Base-by-base conservation (phyloP, 2,329 filamentous ascomycete species). In the Elsinoe ampelina region DNA sequence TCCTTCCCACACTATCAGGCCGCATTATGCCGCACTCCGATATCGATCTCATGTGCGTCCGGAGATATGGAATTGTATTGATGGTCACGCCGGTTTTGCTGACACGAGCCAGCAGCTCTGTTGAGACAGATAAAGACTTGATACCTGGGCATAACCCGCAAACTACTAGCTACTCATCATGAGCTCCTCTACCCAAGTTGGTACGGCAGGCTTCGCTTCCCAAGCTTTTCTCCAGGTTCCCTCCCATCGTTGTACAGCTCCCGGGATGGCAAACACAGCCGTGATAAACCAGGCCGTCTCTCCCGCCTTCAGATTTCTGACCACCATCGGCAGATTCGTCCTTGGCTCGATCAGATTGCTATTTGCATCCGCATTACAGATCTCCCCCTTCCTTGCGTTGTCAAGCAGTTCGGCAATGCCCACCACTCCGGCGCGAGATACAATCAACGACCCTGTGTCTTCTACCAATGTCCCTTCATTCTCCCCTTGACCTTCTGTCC, bases 341-440 rank as follows among this genome's bases (percentile, higher is more conserved):
- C 87, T 74, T 58, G 83, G 82, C 71, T 89, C 83, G 2, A 89
- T 76, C 34, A 91, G 71, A 70, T 91, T 91, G 48, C 84, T 86
- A 71, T 91, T 90, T 5, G 87, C 86, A 67, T 91, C 87, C 10
- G 86, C 85, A 58, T 89, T 83, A 48, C 90, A 81, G 22, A 89
- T 75, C 66, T 79, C 83, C 2, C 86, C 86, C 55, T 69, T 71
- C 17, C 85, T 75, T 11, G 38, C 30, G 11, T 64, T 59, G 8
- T 54, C 52, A 5, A 69, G 63, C 38, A 79, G 58, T 57, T 80
- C 77, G 3, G 70, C 68, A 11, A 80, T 77, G 0, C 78, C 78
- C 1, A 79, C 76, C 19, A 71, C 77, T 0, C 78, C 78, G 10
- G 73, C 77, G 2, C 70, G 65, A 0, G 77, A 78, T 2, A 77